Percentiles rank a stretch among this genome's conserved stretches.
phyloP scores from a whole-genome alignment of 768 basidiomycete genomes.

The Russula emetica region DNA sequence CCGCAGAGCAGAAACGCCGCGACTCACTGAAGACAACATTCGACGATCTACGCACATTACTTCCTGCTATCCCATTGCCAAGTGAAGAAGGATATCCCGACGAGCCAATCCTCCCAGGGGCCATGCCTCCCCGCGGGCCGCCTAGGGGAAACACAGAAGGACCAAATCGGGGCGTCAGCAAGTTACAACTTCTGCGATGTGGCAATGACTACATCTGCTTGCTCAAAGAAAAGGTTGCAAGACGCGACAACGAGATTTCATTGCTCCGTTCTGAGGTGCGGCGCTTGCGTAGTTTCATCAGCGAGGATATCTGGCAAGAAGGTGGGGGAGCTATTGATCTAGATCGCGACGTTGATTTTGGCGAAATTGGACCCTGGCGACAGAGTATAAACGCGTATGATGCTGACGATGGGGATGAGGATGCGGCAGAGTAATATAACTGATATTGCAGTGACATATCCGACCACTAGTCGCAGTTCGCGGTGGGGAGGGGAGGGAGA shows the following conservation, averaged over 20 bases:
- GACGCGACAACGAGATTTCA: constrained; percentile 75
- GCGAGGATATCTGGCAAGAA: constrained; percentile 35
- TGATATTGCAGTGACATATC: constrained; percentile 11
- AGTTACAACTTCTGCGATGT: constrained; percentile 85
- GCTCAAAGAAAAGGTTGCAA: constrained; percentile 70
- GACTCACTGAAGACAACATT: constrained; percentile 95
- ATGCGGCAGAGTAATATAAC: constrained; percentile 16
- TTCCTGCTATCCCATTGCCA: constrained; percentile 85
- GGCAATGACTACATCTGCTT: constrained; percentile 84
- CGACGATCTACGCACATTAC: constrained; percentile 72
- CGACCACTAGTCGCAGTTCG: background rate
- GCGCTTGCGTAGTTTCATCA: constrained; percentile 45
- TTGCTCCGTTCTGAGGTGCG: constrained; percentile 61
- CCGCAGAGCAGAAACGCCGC: constrained; percentile 94
- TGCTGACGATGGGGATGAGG: constrained; percentile 25
- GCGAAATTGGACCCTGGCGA: constrained; percentile 38
- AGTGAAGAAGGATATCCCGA: constrained; percentile 66
- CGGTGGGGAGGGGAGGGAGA: background rate
- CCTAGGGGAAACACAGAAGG: constrained; percentile 82
- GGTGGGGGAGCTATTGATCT: constrained; percentile 45
- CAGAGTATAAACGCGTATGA: constrained; percentile 27
- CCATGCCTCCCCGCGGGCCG: constrained; percentile 84
- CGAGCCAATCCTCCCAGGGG: constrained; percentile 79
- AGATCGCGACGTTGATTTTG: constrained; percentile 56
- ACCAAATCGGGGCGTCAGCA: constrained; percentile 94